Evolutionary conservation across 1,139 yeast species (phyloP).

Genomic region (Nematodospora anomalae): DNA sequence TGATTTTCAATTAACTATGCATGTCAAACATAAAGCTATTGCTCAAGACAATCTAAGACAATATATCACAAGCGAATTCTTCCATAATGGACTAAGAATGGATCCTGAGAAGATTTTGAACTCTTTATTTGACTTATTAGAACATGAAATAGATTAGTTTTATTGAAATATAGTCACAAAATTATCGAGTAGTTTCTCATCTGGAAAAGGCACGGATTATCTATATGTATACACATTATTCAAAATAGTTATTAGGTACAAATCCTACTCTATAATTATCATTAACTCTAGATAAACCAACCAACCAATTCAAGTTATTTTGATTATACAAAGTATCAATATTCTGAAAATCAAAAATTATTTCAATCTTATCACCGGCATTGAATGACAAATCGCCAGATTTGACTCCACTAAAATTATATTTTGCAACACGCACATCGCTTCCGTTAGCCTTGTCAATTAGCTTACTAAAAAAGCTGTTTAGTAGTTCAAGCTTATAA

Average conservation of each 20-base stretch:
- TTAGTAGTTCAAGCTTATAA: slow-evolving; percentile 1
- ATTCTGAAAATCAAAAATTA: slow-evolving; percentile 35
- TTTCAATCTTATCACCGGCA: slow-evolving; percentile 35
- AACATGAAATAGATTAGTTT: slow-evolving; percentile 44
- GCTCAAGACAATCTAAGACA: slow-evolving; percentile 38
- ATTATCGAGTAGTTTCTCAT: too few species aligned
- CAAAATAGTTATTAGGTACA: slow-evolving; percentile 39
- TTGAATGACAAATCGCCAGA: slow-evolving; percentile 44
- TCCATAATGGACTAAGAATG: slow-evolving; percentile 53
- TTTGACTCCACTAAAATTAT: slow-evolving; percentile 32
- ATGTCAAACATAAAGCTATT: slow-evolving; percentile 32
- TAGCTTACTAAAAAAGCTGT: slow-evolving; percentile 4
- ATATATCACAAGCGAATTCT: slow-evolving; percentile 49
- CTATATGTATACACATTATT: too few species aligned
- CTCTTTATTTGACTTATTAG: slow-evolving; percentile 39
- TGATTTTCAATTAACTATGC: slow-evolving; percentile 44
- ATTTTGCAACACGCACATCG: slow-evolving; percentile 23
- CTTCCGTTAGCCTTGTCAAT: slow-evolving; percentile 3
- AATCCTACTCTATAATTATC: slow-evolving; percentile 35
- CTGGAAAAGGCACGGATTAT: too few species aligned
- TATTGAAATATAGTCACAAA: too few species aligned
- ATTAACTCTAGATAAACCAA: slow-evolving; percentile 24
- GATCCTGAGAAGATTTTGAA: slow-evolving; percentile 43
- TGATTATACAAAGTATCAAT: slow-evolving; percentile 23
- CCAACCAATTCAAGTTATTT: slow-evolving; percentile 33